Conservation (phyloP, 2,329 filamentous ascomycete genomes). For the Colletotrichum gigasporum region DNA sequence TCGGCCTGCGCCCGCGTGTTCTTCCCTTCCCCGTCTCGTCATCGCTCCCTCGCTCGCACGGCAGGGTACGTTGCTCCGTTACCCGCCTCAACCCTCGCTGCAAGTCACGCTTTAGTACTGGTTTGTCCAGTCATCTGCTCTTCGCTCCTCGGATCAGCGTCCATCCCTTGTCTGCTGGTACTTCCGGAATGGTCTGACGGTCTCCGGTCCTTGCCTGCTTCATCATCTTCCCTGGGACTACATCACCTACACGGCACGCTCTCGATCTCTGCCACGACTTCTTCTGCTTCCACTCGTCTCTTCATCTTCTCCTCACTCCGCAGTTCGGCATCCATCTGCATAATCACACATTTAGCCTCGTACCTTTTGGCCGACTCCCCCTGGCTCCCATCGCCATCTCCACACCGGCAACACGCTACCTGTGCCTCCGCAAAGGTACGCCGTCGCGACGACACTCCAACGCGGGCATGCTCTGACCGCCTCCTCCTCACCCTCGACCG, state of each 20-base stretch:
- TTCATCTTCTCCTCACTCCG: no score
- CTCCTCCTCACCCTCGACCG: background rate
- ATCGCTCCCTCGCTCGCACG: background rate
- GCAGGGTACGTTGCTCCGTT: background rate
- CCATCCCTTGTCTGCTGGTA: slow-evolving; percentile 5
- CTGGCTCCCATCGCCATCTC: background rate
- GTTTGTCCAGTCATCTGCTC: slow-evolving; percentile 28
- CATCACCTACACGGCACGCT: background rate
- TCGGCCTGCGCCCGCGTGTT: slow-evolving; percentile 19
- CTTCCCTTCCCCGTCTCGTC: slow-evolving; percentile 22
- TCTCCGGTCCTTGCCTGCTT: background rate
- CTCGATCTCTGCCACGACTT: background rate
- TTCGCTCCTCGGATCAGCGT: slow-evolving; percentile 11
- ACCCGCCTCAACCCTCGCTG: background rate
- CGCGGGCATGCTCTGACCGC: slow-evolving; percentile 26
- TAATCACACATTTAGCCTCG: no score
- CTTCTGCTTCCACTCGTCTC: background rate
- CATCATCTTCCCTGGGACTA: background rate
- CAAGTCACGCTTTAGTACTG: background rate
- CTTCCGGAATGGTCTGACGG: slow-evolving; percentile 12
- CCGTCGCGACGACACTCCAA: slow-evolving; percentile 15
- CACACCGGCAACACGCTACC: background rate
- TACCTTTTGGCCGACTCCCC: no score
- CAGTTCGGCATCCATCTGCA: background rate
- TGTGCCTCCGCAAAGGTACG: background rate